phyloP scores from a whole-genome alignment of 2,329 filamentous ascomycete species.

The Sporothrix brasiliensis region DNA sequence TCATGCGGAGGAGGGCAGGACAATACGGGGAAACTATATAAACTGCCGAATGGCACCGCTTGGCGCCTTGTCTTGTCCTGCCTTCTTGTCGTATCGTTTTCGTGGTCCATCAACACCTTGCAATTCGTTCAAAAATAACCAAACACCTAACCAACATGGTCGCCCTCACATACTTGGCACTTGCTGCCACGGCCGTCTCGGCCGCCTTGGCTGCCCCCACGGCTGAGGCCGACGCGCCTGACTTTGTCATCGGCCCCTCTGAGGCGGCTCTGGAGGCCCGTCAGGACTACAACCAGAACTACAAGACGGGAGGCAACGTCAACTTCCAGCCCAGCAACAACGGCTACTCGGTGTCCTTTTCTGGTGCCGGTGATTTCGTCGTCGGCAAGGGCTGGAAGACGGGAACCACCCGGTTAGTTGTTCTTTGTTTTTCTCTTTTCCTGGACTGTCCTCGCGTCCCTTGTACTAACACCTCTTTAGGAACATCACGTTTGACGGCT shows the following conservation, averaged over 20 bases:
- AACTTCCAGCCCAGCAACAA: conserved; percentile 39
- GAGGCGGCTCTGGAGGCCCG: conserved; percentile 39
- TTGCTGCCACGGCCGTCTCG: conserved; percentile 38
- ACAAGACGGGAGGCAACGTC: conserved; percentile 46
- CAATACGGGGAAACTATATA: conserved; percentile 19
- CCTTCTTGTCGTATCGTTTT: not conserved
- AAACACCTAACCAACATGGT: conserved; percentile 37
- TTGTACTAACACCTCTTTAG: conserved; percentile 29
- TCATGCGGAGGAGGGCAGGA: not conserved
- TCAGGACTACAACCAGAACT: conserved; percentile 49
- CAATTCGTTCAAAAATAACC: not conserved
- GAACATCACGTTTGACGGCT: conserved; percentile 41
- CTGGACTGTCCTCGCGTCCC: not conserved
- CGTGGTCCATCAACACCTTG: not conserved
- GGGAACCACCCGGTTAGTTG: conserved; percentile 51
- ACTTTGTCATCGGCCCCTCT: conserved; percentile 39
- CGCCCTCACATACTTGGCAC: conserved; percentile 36
- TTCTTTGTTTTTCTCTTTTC: not conserved
- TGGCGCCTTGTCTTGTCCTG: conserved; percentile 6
- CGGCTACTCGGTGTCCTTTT: conserved; percentile 51
- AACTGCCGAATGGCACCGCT: conserved; percentile 4
- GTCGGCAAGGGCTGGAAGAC: conserved; percentile 63
- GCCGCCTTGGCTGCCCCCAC: conserved; percentile 38
- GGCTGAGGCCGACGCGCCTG: conserved; percentile 37
- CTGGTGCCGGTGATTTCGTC: conserved; percentile 55